Base-by-base conservation (phyloP, 2,329 filamentous ascomycete species). In the Torrubiella hemipterigena region DNA sequence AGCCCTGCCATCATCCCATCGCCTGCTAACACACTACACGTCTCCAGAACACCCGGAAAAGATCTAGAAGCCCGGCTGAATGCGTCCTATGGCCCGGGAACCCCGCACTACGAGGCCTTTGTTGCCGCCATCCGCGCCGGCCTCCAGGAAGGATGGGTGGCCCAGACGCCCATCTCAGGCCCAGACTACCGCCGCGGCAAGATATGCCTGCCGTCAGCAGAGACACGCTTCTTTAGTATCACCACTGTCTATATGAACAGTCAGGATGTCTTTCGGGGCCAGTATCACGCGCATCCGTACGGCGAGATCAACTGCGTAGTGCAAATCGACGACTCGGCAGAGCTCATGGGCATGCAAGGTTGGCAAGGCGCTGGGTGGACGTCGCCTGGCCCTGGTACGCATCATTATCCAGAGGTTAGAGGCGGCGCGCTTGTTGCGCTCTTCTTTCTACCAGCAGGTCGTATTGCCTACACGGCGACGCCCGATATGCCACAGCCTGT, bases 311-410 rank as follows among this genome's bases (percentile, higher is more conserved):
- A 70, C 40, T 69, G 66, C 38, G 64, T 70, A 1, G 49, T 69
- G 6, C 63, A 63, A 42, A 50, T 73, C 10, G 65, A 69, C 35
- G 37, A 55, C 5, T 49, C 40, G 4, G 64, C 67, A 3, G 59
- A 73, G 49, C 42, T 73, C 30, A 67, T 58, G 48, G 68, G 68
- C 6, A 65, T 73, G 66, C 56, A 60, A 32, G 66, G 66, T 2
- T 73, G 68, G 69, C 62, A 65, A 42, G 65, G 64, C 0, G 61
- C 61, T 1, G 69, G 69, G 0, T 74, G 69, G 67, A 73, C 69
- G 15, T 58, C 55, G 27, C 64, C 65, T 0, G 67, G 62, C 0
- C 59, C 67, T 0, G 69, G 68, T 0, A 71, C 68, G 17, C 68
- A 73, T 47, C 68, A 73, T 47, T 72, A 69, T 44, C 68, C 69